A percentile compares a stretch with the other conserved stretches of the same genome.
These are phyloP conservation scores for Platanthera guangdongensis DNA, from an alignment of 106 monocot genomes.

Conservation along the genomic window DNA sequence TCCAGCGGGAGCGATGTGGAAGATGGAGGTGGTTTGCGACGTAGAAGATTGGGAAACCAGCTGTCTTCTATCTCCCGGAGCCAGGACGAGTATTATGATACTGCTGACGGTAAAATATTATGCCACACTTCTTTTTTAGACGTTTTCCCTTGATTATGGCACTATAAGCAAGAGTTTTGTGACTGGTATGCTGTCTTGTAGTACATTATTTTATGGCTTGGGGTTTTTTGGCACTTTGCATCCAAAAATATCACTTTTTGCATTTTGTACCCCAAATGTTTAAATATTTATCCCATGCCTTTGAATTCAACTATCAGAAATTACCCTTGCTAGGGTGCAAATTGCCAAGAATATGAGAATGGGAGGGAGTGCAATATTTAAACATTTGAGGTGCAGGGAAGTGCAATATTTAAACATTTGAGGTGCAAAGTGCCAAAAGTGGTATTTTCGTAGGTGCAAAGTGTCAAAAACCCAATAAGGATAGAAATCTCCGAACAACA, in stretches of 20 bases:
- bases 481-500: neutral
- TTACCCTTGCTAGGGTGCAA: too few species aligned
- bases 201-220: neutral
- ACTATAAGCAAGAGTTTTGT: neutral
- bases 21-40: neutral
- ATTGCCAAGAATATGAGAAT: too few species aligned
- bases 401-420: too few species aligned
- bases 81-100: slow-evolving; percentile 9
- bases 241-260: too few species aligned
- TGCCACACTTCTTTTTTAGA: neutral
- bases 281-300: too few species aligned
- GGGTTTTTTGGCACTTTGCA: too few species aligned
- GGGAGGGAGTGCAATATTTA: too few species aligned
- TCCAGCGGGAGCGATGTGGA: slow-evolving; percentile 1
- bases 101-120: slow-evolving; percentile 5
- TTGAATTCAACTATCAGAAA: too few species aligned
- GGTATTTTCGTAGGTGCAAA: too few species aligned
- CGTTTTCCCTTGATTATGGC: neutral
- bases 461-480: neutral
- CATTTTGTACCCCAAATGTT: too few species aligned
- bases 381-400: too few species aligned
- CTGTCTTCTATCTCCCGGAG: neutral
- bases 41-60: neutral
- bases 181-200: neutral
- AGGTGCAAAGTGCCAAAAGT: too few species aligned